Evolutionary conservation across 352 stramenopile species (phyloP).

Genomic region (Phytophthora foliorum): DNA sequence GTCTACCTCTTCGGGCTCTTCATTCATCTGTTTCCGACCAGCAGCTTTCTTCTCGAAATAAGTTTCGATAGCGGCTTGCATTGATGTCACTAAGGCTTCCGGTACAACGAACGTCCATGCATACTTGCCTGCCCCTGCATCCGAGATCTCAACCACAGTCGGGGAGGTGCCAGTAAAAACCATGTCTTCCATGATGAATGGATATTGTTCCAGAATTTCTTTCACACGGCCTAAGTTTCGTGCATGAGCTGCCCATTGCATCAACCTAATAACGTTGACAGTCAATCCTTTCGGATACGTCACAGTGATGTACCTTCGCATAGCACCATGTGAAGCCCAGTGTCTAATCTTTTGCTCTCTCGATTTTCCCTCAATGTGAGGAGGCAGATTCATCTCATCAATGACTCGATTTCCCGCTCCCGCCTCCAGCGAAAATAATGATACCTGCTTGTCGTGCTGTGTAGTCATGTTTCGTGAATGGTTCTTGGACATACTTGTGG

Average conservation of each 20-base stretch:
- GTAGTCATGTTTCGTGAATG: too few species aligned
- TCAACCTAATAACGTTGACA: slow-evolving; percentile 4
- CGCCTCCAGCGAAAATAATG: neutral
- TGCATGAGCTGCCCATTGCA: slow-evolving; percentile 5
- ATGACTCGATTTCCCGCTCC: neutral
- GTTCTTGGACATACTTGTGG: too few species aligned
- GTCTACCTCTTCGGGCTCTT: neutral
- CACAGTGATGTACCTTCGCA: neutral
- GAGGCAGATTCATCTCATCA: slow-evolving; percentile 11
- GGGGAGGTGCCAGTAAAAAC: neutral
- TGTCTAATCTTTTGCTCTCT: slow-evolving; percentile 5
- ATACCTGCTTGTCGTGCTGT: neutral
- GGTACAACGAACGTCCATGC: neutral
- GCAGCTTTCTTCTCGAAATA: neutral
- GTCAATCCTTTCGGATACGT: neutral
- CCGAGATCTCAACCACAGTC: slow-evolving; percentile 2
- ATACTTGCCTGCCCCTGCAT: neutral
- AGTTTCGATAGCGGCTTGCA: neutral
- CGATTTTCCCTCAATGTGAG: slow-evolving; percentile 1
- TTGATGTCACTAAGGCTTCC: neutral
- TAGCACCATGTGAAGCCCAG: neutral
- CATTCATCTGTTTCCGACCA: neutral
- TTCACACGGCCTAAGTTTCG: slow-evolving; percentile 5
- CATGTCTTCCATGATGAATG: slow-evolving; percentile 16
- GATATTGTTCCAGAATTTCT: slow-evolving; percentile 5